Percentiles rank a stretch among this genome's conserved stretches.
Conservation (phyloP, 495 filamentous ascomycete species). For the Daldinia grandis region DNA sequence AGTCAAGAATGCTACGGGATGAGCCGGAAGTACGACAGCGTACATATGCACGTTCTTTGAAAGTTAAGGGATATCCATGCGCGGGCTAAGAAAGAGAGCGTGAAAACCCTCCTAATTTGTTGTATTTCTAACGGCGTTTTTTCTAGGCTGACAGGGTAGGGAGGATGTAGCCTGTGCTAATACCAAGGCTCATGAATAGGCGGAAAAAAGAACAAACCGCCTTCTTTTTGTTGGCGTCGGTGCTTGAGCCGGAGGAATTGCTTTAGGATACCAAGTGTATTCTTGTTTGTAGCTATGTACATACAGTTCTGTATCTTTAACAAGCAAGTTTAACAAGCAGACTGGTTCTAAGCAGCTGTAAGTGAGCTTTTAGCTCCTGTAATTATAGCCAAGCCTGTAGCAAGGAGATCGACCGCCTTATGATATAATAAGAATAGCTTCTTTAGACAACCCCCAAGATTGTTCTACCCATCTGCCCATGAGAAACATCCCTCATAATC, state of each 20-base stretch:
- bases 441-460: neutral
- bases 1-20: slow-evolving; percentile 47
- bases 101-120: slow-evolving; percentile 9
- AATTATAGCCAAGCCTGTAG: neutral
- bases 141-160: neutral
- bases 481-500: slow-evolving; percentile 48
- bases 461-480: neutral
- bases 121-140: slow-evolving; percentile 27
- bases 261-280: slow-evolving; percentile 23
- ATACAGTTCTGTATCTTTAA: slow-evolving; percentile 30
- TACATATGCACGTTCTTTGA: neutral
- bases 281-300: slow-evolving; percentile 29
- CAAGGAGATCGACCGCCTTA: neutral
- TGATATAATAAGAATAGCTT: neutral
- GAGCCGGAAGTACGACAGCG: neutral
- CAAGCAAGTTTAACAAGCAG: slow-evolving; percentile 18
- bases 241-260: slow-evolving; percentile 25
- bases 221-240: slow-evolving; percentile 31
- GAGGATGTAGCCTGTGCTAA: neutral
- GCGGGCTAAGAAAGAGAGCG: neutral
- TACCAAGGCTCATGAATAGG: slow-evolving; percentile 10
- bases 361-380: neutral
- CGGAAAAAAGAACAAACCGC: neutral
- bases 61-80: neutral
- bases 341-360: neutral